These are phyloP conservation scores for Viridothelium virens DNA, from an alignment of 495 filamentous ascomycete genomes.

Conservation along the genomic window DNA sequence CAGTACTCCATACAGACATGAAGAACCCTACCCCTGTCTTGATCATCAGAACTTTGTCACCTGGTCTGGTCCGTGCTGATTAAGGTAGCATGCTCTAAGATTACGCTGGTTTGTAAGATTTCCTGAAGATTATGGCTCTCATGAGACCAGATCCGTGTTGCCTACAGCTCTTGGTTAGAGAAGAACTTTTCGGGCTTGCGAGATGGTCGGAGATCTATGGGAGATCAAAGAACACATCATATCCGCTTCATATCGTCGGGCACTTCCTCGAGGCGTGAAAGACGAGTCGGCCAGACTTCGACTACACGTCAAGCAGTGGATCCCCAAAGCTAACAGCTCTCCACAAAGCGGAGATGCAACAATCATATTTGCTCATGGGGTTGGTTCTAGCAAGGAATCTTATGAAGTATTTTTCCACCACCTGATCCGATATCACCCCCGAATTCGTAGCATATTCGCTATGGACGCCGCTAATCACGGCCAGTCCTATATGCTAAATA, in stretches of 20 bases:
- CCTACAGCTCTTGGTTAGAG: too few species aligned
- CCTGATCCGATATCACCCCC: constrained; percentile 52
- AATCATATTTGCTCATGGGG: constrained; percentile 76
- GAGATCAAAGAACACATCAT: neutral
- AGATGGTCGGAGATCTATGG: neutral
- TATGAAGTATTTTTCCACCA: constrained; percentile 87
- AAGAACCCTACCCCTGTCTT: too few species aligned
- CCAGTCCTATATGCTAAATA: constrained; percentile 66
- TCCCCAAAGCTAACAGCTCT: constrained; percentile 54
- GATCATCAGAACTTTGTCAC: too few species aligned
- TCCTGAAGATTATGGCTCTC: neutral
- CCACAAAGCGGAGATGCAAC: constrained; percentile 68
- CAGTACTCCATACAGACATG: too few species aligned
- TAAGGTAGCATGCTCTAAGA: too few species aligned
- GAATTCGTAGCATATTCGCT: constrained; percentile 77
- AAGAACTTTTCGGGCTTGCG: too few species aligned
- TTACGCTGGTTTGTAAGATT: neutral
- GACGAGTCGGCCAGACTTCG: constrained; percentile 52
- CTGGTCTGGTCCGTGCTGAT: too few species aligned
- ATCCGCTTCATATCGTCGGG: neutral
- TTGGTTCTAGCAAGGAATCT: constrained; percentile 88
- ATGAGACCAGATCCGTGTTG: too few species aligned
- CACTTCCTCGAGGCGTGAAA: neutral
- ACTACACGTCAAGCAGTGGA: constrained; percentile 78
- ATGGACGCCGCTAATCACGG: constrained; percentile 75